Conservation (phyloP, 495 filamentous ascomycete species). For the Letharia lupina region DNA sequence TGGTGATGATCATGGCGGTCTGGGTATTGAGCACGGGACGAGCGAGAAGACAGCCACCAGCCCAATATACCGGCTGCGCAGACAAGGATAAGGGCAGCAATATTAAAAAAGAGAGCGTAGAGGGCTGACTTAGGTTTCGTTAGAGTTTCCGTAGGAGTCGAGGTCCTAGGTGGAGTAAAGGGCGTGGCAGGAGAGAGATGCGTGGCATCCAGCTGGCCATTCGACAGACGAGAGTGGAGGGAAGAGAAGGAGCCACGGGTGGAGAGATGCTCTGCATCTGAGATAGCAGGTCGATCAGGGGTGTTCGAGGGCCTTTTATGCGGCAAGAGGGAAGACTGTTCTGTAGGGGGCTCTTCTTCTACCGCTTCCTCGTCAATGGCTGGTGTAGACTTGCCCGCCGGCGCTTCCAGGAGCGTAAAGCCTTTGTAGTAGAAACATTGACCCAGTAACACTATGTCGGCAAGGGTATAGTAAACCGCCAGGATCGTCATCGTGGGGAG, state of each 20-base stretch:
- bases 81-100: conserved; percentile 63
- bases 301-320: conserved; percentile 6
- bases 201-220: conserved; percentile 41
- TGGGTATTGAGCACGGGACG: conserved; percentile 18
- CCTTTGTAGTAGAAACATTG: conserved; percentile 95
- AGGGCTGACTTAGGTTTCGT: conserved; percentile 35
- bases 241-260: conserved; percentile 25
- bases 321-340: conserved; percentile 24
- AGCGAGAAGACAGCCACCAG: conserved; percentile 63
- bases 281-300: conserved; percentile 11
- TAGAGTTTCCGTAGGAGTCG: conserved; percentile 19
- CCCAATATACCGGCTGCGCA: conserved; percentile 73
- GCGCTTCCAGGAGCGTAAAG: conserved; percentile 58
- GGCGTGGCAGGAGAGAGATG: conserved; percentile 79
- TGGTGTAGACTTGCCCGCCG: background rate
- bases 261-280: conserved; percentile 12
- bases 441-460: conserved; percentile 75
- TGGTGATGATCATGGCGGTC: conserved; percentile 13
- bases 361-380: conserved; percentile 18
- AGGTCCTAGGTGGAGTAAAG: conserved; percentile 39
- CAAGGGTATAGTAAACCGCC: conserved; percentile 90
- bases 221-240: conserved; percentile 27
- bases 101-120: conserved; percentile 62
- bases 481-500: conserved; percentile 94
- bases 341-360: conserved; percentile 12